Conservation (phyloP, 176 grass and related monocot species). For the Miscanthus lutarioriparius region DNA sequence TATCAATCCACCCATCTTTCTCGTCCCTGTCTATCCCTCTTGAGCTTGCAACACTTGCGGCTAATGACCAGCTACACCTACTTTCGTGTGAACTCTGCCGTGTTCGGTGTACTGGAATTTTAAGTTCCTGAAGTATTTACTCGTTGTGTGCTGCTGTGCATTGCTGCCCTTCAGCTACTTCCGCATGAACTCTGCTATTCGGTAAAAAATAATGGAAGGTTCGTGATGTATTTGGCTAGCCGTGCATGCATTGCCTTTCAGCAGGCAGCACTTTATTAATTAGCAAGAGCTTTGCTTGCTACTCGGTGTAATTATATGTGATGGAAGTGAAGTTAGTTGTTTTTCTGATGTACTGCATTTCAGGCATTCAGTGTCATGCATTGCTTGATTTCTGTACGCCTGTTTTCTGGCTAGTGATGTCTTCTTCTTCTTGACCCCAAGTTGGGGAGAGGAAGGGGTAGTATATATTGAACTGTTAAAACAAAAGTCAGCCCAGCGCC, state of each 20-base stretch:
- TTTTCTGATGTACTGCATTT: not conserved
- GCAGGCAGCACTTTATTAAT: not conserved
- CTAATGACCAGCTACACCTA: not conserved
- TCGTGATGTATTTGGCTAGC: not conserved
- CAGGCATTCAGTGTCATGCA: not conserved
- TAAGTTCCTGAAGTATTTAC: not conserved
- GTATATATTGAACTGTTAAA: not conserved
- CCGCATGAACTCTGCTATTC: not conserved
- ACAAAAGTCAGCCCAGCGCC: not conserved
- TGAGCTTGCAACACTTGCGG: slow-evolving; percentile 30
- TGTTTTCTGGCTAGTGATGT: not conserved
- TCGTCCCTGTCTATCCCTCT: slow-evolving; percentile 40
- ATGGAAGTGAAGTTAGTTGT: not conserved
- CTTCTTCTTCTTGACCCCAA: not conserved
- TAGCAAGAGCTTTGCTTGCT: not conserved
- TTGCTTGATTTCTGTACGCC: not conserved
- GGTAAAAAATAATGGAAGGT: not conserved
- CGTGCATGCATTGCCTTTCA: not conserved
- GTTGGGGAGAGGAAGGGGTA: not conserved
- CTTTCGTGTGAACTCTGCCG: not conserved
- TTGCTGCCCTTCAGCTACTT: not conserved
- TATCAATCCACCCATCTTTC: not conserved
- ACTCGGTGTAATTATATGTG: not conserved
- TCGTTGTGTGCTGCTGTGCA: not conserved
- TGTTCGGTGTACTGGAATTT: not conserved